Evolutionary conservation across 2,329 filamentous ascomycete genomes (phyloP).

Genomic region (Pyrenochaeta sp.): DNA sequence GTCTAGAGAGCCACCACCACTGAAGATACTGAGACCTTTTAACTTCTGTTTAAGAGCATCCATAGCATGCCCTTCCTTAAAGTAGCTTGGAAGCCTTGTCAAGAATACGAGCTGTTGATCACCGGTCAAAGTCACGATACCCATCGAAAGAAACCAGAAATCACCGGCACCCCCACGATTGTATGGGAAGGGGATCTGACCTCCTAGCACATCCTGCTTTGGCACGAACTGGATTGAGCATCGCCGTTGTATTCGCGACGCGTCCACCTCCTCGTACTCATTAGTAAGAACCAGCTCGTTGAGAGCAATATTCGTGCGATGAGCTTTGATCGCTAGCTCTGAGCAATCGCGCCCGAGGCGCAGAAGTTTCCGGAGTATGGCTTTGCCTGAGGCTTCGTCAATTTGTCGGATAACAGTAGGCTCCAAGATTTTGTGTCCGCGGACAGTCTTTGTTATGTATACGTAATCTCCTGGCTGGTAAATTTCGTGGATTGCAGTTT

Average conservation of each 20-base stretch:
- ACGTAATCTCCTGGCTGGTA: conserved; percentile 69
- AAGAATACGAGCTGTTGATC: conserved; percentile 14
- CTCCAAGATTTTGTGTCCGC: conserved; percentile 57
- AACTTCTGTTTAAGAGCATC: conserved; percentile 41
- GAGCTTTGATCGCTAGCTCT: conserved; percentile 37
- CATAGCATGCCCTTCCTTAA: conserved; percentile 66
- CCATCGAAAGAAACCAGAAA: conserved; percentile 67
- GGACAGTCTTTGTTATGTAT: conserved; percentile 53
- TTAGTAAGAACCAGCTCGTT: conserved; percentile 70
- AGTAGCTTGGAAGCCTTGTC: conserved; percentile 2
- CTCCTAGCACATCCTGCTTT: conserved; percentile 37
- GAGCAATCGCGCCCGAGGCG: conserved; percentile 55
- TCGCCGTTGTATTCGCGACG: conserved; percentile 58
- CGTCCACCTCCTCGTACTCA: conserved; percentile 50
- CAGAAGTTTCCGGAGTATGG: conserved; percentile 62
- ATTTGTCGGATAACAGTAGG: conserved; percentile 66
- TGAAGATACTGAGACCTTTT: conserved; percentile 74
- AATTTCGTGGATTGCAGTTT: conserved; percentile 14
- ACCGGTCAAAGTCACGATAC: conserved; percentile 20
- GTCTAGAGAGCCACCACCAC: conserved; percentile 80
- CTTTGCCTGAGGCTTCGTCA: conserved; percentile 34
- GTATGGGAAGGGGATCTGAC: conserved; percentile 68
- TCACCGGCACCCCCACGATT: conserved; percentile 70
- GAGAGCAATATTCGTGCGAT: conserved; percentile 43
- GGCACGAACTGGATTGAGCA: conserved; percentile 69